A percentile compares a stretch with the other conserved stretches of the same genome.
Conservation (phyloP, 371 early-diverging fungal genomes). For the Lichtheimia ramosa region DNA sequence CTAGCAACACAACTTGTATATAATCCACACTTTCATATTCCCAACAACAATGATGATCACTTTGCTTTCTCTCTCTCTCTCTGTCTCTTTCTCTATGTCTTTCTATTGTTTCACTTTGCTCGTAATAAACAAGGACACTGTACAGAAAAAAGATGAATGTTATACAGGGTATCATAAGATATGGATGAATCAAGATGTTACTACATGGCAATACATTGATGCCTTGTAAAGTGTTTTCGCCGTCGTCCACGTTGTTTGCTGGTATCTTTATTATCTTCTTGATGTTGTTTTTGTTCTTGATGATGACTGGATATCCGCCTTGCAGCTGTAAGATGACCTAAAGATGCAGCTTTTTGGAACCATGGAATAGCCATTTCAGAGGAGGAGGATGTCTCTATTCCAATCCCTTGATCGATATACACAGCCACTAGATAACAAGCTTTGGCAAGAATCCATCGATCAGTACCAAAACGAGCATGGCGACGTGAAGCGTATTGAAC, state of each 20-base stretch:
- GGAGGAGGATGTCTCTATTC: slow-evolving; percentile 9
- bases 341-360: slow-evolving; percentile 69
- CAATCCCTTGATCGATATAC: slow-evolving; percentile 73
- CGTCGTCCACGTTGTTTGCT: not conserved
- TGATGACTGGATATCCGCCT: not conserved
- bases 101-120: too few relatives aligned
- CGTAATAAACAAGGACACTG: too few relatives aligned
- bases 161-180: too few relatives aligned
- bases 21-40: too few relatives aligned
- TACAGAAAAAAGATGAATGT: too few relatives aligned
- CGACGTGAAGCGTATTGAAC: slow-evolving; percentile 45
- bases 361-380: slow-evolving; percentile 54
- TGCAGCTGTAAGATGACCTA: slow-evolving; percentile 37
- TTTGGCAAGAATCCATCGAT: slow-evolving; percentile 51
- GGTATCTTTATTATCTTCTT: not conserved
- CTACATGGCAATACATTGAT: slow-evolving; percentile 4
- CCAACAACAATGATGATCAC: too few relatives aligned
- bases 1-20: too few relatives aligned
- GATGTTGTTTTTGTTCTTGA: not conserved
- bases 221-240: not conserved
- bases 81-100: too few relatives aligned
- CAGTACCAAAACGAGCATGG: slow-evolving; percentile 42
- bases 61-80: too few relatives aligned
- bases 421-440: slow-evolving; percentile 81
- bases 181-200: not conserved